Conservation (phyloP, 2,329 filamentous ascomycete genomes). For the Cercospora beticola region DNA sequence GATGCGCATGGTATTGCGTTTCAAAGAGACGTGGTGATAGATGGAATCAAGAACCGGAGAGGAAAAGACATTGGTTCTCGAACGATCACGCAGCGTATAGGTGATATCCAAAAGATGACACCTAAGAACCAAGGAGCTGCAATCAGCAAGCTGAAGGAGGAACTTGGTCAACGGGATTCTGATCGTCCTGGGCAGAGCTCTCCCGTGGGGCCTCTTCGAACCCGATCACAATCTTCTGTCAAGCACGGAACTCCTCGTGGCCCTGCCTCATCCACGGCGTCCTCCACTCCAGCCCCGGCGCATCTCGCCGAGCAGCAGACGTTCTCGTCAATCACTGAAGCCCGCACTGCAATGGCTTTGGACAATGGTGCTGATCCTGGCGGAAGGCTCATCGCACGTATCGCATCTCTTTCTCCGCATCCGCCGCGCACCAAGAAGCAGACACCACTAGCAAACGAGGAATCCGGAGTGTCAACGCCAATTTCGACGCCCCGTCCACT, state of each 20-base stretch:
- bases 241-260: not conserved
- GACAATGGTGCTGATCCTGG: conserved; percentile 15
- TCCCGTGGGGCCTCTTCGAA: not conserved
- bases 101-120: conserved; percentile 6
- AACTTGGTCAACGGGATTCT: not conserved
- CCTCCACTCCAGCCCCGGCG: not conserved
- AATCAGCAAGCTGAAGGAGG: not conserved
- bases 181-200: not conserved
- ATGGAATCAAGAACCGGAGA: conserved; percentile 2
- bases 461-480: not conserved
- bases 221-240: not conserved
- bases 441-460: not conserved
- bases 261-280: not conserved
- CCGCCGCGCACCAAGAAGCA: conserved; percentile 1
- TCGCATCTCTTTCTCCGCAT: conserved; percentile 10
- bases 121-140: conserved; percentile 3
- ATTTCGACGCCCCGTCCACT: not conserved
- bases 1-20: conserved; percentile 5
- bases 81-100: conserved; percentile 9
- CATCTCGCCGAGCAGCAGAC: not conserved
- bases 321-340: not conserved
- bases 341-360: conserved; percentile 11
- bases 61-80: not conserved
- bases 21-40: not conserved
- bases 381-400: conserved; percentile 13